Percentiles rank a stretch among this genome's conserved stretches.
These are phyloP conservation scores for Globisporangium cystogenes DNA, from an alignment of 352 stramenopile species.

Conservation along the genomic window DNA sequence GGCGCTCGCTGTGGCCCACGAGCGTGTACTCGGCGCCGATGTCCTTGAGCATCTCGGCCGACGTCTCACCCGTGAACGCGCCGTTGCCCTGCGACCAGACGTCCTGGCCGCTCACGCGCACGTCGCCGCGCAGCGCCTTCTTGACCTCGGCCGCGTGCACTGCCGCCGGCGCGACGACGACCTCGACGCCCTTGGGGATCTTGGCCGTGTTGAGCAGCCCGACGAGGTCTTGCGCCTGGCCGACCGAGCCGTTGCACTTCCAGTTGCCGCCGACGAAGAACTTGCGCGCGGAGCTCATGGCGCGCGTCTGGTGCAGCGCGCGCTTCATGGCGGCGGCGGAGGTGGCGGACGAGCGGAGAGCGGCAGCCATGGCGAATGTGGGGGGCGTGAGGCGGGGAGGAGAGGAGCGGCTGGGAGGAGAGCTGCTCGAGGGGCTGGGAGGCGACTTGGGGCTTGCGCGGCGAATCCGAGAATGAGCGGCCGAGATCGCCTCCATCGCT, in stretches of 20 bases:
- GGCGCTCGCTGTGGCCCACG: constrained; percentile 95
- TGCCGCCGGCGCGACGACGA: constrained; percentile 95
- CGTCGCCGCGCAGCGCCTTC: constrained; percentile 49
- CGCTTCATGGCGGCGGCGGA: constrained; percentile 19
- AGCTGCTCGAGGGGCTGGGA: too few relatives aligned
- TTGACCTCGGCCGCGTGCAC: constrained; percentile 85
- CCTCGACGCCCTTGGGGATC: constrained; percentile 85
- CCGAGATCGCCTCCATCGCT: not conserved
- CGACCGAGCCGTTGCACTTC: constrained; percentile 94
- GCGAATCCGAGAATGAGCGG: constrained; percentile 43
- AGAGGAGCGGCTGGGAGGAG: constrained; percentile 1
- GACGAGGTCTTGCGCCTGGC: constrained; percentile 64
- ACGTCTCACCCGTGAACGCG: constrained; percentile 97
- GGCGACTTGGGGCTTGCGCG: constrained; percentile 20
- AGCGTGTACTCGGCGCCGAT: constrained; percentile 94
- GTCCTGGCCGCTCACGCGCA: constrained; percentile 91
- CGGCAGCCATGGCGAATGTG: constrained; percentile 25
- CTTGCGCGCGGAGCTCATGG: constrained; percentile 86
- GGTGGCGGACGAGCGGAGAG: not conserved
- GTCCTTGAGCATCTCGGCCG: constrained; percentile 96
- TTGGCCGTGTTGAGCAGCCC: constrained; percentile 80
- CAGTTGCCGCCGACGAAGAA: constrained; percentile 99
- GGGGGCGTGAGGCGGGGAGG: not conserved
- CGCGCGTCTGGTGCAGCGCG: constrained; percentile 39
- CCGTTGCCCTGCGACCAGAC: constrained; percentile 94